Conservation (phyloP, 768 basidiomycete genomes). For the Kwoniella mangroviensis region DNA sequence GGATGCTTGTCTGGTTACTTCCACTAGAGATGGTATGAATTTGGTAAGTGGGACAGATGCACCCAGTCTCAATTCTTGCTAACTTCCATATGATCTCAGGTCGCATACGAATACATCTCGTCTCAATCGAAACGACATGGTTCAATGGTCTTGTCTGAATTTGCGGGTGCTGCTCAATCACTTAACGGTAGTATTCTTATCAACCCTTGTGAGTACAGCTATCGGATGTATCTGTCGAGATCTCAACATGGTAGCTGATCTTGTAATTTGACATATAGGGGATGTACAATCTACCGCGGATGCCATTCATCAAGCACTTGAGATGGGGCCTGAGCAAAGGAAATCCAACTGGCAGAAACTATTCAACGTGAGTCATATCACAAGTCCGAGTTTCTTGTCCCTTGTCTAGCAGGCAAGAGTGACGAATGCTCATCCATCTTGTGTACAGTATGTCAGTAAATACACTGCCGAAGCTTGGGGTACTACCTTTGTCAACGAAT, state of each 20-base stretch:
- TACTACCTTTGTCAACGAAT: constrained; percentile 54
- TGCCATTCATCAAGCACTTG: constrained; percentile 94
- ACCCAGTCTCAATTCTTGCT: not conserved
- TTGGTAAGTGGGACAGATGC: constrained; percentile 66
- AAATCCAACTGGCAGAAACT: constrained; percentile 93
- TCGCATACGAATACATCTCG: constrained; percentile 97
- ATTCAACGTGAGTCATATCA: constrained; percentile 67
- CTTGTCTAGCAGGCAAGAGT: not conserved
- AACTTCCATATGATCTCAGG: constrained; percentile 62
- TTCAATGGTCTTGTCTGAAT: constrained; percentile 96
- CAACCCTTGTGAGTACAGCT: constrained; percentile 68
- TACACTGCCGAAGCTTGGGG: constrained; percentile 58
- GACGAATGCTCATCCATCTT: constrained; percentile 1
- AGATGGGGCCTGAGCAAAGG: constrained; percentile 79
- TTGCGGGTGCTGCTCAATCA: constrained; percentile 94
- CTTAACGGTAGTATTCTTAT: constrained; percentile 95
- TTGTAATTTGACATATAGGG: constrained; percentile 60
- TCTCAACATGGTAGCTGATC: constrained; percentile 9
- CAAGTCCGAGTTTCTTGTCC: not conserved
- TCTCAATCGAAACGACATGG: constrained; percentile 92
- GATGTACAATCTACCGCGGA: constrained; percentile 97
- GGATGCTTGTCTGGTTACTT: constrained; percentile 93
- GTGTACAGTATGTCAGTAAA: constrained; percentile 54
- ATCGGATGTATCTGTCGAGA: not conserved
- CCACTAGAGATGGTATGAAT: constrained; percentile 98